A percentile compares a stretch with the other conserved stretches of the same genome.
These are phyloP conservation scores for Dioscorea alata DNA, from an alignment of 106 monocot species.

Conservation along the genomic window DNA sequence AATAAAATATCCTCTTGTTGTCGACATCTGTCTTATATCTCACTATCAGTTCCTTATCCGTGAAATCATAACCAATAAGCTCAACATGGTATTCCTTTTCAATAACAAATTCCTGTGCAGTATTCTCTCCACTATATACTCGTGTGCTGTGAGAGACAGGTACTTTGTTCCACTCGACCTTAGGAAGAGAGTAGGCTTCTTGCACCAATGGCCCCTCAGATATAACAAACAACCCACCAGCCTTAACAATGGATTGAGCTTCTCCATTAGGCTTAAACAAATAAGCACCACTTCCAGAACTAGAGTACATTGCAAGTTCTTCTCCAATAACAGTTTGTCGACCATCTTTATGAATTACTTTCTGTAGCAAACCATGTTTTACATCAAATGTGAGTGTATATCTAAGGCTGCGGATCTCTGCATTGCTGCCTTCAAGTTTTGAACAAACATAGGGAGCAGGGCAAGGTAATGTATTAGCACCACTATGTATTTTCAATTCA, in stretches of 20 bases:
- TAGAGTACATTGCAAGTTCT: conserved; percentile 83
- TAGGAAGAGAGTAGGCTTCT: conserved; percentile 77
- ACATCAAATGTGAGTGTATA: conserved; percentile 65
- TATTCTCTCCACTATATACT: conserved; percentile 54
- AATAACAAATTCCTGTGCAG: conserved; percentile 68
- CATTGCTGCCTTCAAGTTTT: conserved; percentile 38
- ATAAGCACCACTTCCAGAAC: conserved; percentile 82
- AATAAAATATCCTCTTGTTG: conserved; percentile 68
- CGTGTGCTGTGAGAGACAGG: conserved; percentile 86
- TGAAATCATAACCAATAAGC: conserved; percentile 56
- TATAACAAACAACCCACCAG: conserved; percentile 52
- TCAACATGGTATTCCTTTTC: conserved; percentile 99
- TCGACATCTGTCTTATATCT: conserved; percentile 86
- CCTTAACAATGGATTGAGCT: conserved; percentile 49
- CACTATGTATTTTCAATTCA: conserved; percentile 39
- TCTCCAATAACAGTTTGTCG: conserved; percentile 47
- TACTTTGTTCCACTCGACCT: conserved; percentile 41
- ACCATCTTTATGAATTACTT: conserved; percentile 41
- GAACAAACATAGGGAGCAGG: conserved; percentile 78
- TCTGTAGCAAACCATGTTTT: conserved; percentile 61
- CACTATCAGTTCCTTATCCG: conserved; percentile 78
- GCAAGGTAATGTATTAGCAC: conserved; percentile 28
- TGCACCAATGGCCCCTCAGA: conserved; percentile 70
- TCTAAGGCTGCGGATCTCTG: conserved; percentile 45
- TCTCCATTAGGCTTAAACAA: conserved; percentile 87